Base-by-base conservation (phyloP, 2,329 filamentous ascomycete species). In the Cercospora canescens region DNA sequence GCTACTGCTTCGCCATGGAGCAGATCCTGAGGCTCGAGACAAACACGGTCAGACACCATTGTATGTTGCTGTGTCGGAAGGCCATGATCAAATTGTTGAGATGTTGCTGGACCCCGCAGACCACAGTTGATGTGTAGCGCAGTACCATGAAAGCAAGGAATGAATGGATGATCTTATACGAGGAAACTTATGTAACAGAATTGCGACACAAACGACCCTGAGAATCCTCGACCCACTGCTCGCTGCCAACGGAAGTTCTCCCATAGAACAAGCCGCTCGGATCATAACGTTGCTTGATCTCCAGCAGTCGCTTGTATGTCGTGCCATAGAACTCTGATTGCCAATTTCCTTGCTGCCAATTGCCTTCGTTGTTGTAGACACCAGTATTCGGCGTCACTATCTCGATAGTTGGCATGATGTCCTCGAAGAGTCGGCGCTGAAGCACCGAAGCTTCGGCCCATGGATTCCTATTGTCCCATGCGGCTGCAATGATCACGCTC, bases 201-300 rank as follows among this genome's bases (percentile, higher is more conserved):
- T 39, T 39, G 35, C 37, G 35, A 52, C 73, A 75, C 35, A 74
- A 57, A 61, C 71, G 69, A 16, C 68, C 67, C 58, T 72, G 67
- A 11, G 61, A 30, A 11, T 62, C 52, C 21, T 50, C 52, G n/a
- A 50, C 58, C 77, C 79, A 81, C 35, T 70, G 73, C 52, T 81
- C 79, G 56, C 75, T 78, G 2, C 79, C 78, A 0, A 81, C 80
- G 4, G 75, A 79, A 67, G 78, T 80, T 16, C 76, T 66, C 2
- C 76, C 79, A 37, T 80, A 82, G 69, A 82, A 81, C 55, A 81
- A 69, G 45, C 75, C 73, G 0, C 75, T 5, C 7, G 80, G 80
- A 67, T 83, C 81, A 68, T 79, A 82, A 62, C 79, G 78, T 9
- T 72, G 67, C 76, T 83, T 83, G 30, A 83, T 72, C 7, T 67